Conservation (phyloP, 2,329 filamentous ascomycete species). For the Pseudogymnoascus sp. region DNA sequence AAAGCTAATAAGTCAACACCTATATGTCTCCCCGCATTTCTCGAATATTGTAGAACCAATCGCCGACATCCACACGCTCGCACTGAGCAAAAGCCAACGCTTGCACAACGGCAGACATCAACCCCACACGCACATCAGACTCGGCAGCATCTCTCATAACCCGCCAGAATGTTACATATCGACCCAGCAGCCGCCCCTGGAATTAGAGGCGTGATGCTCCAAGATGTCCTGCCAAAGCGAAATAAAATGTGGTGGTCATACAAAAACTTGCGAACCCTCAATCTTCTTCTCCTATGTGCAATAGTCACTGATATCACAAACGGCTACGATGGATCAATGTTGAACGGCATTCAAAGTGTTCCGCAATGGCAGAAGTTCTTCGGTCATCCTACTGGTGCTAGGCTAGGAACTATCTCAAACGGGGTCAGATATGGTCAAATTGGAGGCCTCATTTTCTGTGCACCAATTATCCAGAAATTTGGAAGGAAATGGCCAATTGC, state of each 20-base stretch:
- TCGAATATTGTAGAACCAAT: too few relatives aligned
- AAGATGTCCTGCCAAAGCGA: constrained; percentile 11
- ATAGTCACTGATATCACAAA: constrained; percentile 14
- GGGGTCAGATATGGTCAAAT: constrained; percentile 12
- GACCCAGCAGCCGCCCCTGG: background rate
- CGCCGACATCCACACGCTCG: too few relatives aligned
- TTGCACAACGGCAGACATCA: too few relatives aligned
- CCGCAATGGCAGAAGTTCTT: constrained; percentile 32
- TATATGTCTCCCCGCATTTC: too few relatives aligned
- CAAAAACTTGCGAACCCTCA: constrained; percentile 9
- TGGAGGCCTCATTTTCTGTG: background rate
- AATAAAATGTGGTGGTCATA: constrained; percentile 13
- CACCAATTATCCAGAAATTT: constrained; percentile 10
- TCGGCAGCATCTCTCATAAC: too few relatives aligned
- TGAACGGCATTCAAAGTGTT: constrained; percentile 37
- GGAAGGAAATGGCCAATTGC: constrained; percentile 18
- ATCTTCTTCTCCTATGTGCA: constrained; percentile 13
- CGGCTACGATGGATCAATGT: constrained; percentile 21
- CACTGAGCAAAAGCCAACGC: too few relatives aligned
- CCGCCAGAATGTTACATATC: constrained; percentile 1
- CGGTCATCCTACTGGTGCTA: constrained; percentile 9
- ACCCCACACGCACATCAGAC: too few relatives aligned
- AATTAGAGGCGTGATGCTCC: constrained; percentile 9
- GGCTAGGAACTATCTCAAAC: constrained; percentile 13
- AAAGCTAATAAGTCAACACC: too few relatives aligned